Percentiles rank a stretch among this genome's conserved stretches.
These are phyloP conservation scores for Chrysoporthe austroafricana DNA, from an alignment of 2,329 filamentous ascomycete species.

Conservation along the genomic window DNA sequence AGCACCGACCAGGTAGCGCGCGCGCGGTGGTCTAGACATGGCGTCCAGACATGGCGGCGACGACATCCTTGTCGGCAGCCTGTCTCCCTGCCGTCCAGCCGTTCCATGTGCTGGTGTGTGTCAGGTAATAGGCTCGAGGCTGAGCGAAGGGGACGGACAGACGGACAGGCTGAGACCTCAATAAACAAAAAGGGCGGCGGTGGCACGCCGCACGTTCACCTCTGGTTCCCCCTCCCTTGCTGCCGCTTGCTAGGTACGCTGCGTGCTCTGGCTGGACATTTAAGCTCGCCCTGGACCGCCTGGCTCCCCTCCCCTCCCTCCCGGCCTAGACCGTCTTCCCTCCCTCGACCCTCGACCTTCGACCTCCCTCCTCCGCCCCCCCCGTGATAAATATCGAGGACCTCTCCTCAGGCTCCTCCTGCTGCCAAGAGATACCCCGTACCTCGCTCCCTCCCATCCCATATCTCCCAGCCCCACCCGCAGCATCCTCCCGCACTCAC, in stretches of 20 bases:
- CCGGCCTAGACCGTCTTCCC: neutral
- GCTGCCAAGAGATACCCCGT: neutral
- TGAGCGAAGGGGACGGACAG: neutral
- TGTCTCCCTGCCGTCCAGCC: neutral
- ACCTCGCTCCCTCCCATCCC: neutral
- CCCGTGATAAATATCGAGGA: neutral
- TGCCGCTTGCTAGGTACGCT: neutral
- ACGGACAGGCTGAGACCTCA: neutral
- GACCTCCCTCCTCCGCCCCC: neutral
- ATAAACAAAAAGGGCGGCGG: neutral
- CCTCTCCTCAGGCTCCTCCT: neutral
- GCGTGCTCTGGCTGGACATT: neutral
- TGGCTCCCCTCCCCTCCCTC: neutral
- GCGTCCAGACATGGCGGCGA: neutral
- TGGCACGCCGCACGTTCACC: neutral
- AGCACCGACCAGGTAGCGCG: neutral
- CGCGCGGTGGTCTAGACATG: neutral
- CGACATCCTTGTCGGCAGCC: too few species aligned
- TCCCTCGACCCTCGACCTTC: neutral
- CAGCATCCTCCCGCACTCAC: neutral
- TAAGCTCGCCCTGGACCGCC: conserved; percentile 1
- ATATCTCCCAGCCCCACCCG: neutral
- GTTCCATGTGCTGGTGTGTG: neutral
- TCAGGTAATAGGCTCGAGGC: neutral
- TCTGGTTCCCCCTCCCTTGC: conserved; percentile 3